Evolutionary conservation across 2,329 filamentous ascomycete species (phyloP), one percentile per base, ranked within the genome.

Genomic region (Aspergillus carbonarius): DNA sequence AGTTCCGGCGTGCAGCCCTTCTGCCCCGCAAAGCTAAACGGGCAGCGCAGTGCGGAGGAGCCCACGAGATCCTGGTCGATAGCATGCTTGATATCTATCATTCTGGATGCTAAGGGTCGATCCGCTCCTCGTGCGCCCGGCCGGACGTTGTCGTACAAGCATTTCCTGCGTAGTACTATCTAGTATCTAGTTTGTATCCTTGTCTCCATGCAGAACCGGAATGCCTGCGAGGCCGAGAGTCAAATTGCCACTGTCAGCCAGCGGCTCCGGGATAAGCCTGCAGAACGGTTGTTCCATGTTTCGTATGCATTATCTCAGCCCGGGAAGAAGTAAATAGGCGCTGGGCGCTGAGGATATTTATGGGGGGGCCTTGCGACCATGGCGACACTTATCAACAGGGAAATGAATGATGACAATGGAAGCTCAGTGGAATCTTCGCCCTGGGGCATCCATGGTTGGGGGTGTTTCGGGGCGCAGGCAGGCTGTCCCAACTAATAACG

Each of bases 21-120:
- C 51, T 58, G 34, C 56, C 56, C 56, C 56, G 56, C 56, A 58
- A 58, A 58, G 37, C 39, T 54, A 54, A 54, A 42, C n/a, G 25
- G 25, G 25, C 44, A 48, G 44, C n/a, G 25, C 17, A 56, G 44
- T 56, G 54, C n/a, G 54, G 54, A 56, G 54, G 40, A 54, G 25
- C 50, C 50, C 34, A 34, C 13, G 51, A 44, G 51, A 44, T 54
- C 40, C 56, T 54, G 42, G 56, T 34, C 23, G 12, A 48, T 32
- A 52, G n/a, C 15, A 46, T 25, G 49, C 20, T 23, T 30, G 35
- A 32, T 39, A 30, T 44, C 25, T 12, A 34, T 40, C 51, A 40
- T 23, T n/a, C 34, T 50, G 50, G 42, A 30, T 25, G 23, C 20
- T 30, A 1, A 47, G 42, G 42, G 30, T 25, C 23, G 18, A 42